Evolutionary conservation across 1,139 yeast species (phyloP), one percentile per base, ranked within the genome.

Genomic region (Protomyces arabidopsidicola): DNA sequence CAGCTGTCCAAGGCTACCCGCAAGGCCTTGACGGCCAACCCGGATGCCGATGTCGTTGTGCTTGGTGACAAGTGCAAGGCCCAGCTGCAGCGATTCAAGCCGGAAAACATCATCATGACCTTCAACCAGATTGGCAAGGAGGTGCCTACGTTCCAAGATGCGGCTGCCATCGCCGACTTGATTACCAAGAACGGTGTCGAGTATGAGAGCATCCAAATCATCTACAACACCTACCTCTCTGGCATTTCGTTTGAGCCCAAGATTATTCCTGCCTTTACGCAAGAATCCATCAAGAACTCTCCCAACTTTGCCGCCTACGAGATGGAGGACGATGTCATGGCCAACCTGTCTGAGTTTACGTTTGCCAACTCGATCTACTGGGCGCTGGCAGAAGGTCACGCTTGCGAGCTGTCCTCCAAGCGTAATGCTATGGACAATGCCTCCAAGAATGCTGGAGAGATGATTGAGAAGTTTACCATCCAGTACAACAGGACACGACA

Each of bases 401-500:
- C 98, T 70, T 89, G 98, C 66, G 98, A 93, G 83, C 83, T 91
- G 72, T 88, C 96, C 71, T 97, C 98, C 68, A 90, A 98, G 86
- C 91, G 98, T 86, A 91, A 90, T 78, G 98, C 98, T 73, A 93
- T 93, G 98, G 98, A 93, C 80, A 93, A 91, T 76, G 98, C 98
- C 70, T 90, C 98, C 73, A 93, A 93, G 95, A 93, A 91, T 77
- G 98, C 98, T 70, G 96, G 96, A 81, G 98, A 93, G 74, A 93
- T 93, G 98, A 93, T 93, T 76, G 86, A 84, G 81, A 86, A 84
- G 76, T 91, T 89, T 87, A 87, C 98, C 71, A 93, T 93, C 78
- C 85, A 91, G 79, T 93, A 93, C 82, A 93, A 93, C 91, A 91
- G 98, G 86, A 89, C 98, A 77, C 91, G 98, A 87, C 98, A 93